Conservation (phyloP, 495 filamentous ascomycete genomes). For the Penicillium argentinense region DNA sequence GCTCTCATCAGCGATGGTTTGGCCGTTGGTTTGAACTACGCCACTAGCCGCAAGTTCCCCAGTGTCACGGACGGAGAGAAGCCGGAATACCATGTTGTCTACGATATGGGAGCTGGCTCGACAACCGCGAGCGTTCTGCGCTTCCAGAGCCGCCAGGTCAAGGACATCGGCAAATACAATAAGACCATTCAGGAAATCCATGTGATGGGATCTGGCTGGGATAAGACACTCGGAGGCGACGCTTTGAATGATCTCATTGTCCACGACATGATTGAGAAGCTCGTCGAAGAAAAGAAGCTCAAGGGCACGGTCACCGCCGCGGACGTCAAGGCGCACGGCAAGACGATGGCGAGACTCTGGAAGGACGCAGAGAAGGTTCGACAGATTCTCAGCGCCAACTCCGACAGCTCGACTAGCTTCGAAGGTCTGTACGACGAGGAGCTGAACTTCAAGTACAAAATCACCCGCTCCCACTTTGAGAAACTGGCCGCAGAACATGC, state of each 20-base stretch:
- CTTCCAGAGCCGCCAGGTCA: conserved; percentile 86
- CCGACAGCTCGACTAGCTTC: conserved; percentile 74
- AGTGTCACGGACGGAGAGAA: conserved; percentile 78
- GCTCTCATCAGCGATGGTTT: conserved; percentile 86
- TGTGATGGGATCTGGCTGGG: conserved; percentile 84
- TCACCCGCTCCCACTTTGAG: conserved; percentile 81
- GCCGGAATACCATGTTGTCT: conserved; percentile 90
- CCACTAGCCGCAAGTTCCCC: conserved; percentile 85
- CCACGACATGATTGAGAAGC: conserved; percentile 79
- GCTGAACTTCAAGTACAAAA: conserved; percentile 88
- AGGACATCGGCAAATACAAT: conserved; percentile 90
- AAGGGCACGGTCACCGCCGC: conserved; percentile 62
- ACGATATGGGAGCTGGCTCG: conserved; percentile 98
- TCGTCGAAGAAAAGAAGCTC: conserved; percentile 67
- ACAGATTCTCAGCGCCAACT: conserved; percentile 92
- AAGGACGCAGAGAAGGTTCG: conserved; percentile 87
- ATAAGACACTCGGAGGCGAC: conserved; percentile 87
- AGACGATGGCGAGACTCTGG: conserved; percentile 82
- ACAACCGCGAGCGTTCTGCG: conserved; percentile 90
- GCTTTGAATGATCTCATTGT: conserved; percentile 83
- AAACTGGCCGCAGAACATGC: conserved; percentile 68
- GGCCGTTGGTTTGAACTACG: conserved; percentile 93
- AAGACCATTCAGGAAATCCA: conserved; percentile 94
- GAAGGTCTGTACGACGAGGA: conserved; percentile 85
- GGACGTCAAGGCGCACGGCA: conserved; percentile 71